These are phyloP conservation scores for Rhizopus delemar DNA, from an alignment of 371 early-diverging fungal genomes.

Conservation along the genomic window DNA sequence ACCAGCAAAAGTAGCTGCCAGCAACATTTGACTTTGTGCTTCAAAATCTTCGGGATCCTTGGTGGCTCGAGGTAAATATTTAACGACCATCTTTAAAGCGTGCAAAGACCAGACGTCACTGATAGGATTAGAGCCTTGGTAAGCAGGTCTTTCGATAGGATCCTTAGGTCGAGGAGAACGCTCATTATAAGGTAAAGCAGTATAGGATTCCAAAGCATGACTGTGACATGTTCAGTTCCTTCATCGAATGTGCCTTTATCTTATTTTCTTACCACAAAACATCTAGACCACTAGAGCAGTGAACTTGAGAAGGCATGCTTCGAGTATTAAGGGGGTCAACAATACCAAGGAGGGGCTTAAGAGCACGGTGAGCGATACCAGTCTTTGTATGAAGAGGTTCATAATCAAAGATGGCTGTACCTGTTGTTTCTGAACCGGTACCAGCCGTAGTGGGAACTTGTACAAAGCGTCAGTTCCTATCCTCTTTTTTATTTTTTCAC, in stretches of 20 bases:
- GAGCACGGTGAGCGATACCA: slow-evolving; percentile 85
- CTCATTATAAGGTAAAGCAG: slow-evolving; percentile 83
- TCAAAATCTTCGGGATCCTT: slow-evolving; percentile 70
- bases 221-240: slow-evolving; percentile 6
- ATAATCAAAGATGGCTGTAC: slow-evolving; percentile 89
- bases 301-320: slow-evolving; percentile 84
- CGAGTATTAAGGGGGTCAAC: slow-evolving; percentile 88
- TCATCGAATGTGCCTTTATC: neutral
- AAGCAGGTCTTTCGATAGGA: slow-evolving; percentile 86
- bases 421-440: slow-evolving; percentile 92
- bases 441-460: slow-evolving; percentile 80
- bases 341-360: slow-evolving; percentile 86
- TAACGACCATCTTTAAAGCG: slow-evolving; percentile 80
- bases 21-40: slow-evolving; percentile 86
- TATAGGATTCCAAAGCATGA: slow-evolving; percentile 90
- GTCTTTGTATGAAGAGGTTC: slow-evolving; percentile 85
- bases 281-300: slow-evolving; percentile 85
- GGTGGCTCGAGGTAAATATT: slow-evolving; percentile 76
- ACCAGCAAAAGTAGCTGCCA: slow-evolving; percentile 91
- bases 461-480: neutral
- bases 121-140: slow-evolving; percentile 92
- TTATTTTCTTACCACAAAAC: slow-evolving; percentile 65
- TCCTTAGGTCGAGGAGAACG: slow-evolving; percentile 81
- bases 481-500: neutral
- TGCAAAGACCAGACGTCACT: slow-evolving; percentile 88